Conservation (phyloP, 2,329 filamentous ascomycete genomes). For the Fusarium sp. region DNA sequence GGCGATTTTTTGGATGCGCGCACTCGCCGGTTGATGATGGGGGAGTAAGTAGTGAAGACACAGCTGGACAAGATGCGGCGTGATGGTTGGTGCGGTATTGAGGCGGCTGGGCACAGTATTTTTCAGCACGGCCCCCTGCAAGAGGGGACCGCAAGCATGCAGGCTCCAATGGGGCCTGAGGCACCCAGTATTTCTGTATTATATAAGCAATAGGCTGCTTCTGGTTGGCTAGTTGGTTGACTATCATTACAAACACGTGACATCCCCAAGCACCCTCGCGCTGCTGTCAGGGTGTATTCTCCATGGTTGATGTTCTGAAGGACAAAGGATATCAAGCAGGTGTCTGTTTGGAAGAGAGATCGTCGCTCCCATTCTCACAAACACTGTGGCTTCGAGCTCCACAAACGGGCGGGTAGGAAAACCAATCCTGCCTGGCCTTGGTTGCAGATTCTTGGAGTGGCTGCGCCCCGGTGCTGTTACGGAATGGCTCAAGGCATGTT, state of each 20-base stretch:
- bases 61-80: conserved; percentile 59
- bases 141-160: conserved; percentile 40
- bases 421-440: not conserved
- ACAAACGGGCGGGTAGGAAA: conserved; percentile 3
- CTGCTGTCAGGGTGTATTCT: not conserved
- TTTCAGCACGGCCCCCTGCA: conserved; percentile 54
- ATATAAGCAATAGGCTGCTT: conserved; percentile 21
- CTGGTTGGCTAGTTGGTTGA: conserved; percentile 8
- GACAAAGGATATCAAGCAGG: not conserved
- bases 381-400: conserved; percentile 11
- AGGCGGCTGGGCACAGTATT: conserved; percentile 51
- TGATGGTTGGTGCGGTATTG: conserved; percentile 57
- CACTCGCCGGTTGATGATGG: conserved; percentile 60
- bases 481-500: conserved; percentile 26
- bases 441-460: conserved; percentile 2
- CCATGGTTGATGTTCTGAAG: not conserved
- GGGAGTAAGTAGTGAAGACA: conserved; percentile 62
- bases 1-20: conserved; percentile 70
- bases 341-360: not conserved
- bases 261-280: conserved; percentile 5
- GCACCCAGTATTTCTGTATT: conserved; percentile 27
- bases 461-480: conserved; percentile 19
- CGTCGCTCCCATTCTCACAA: not conserved
- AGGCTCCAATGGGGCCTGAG: conserved; percentile 37
- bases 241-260: conserved; percentile 37